A percentile compares a stretch with the other conserved stretches of the same genome.
These are phyloP conservation scores for Cairneyella variabilis DNA, from an alignment of 495 filamentous ascomycete species.

Conservation along the genomic window DNA sequence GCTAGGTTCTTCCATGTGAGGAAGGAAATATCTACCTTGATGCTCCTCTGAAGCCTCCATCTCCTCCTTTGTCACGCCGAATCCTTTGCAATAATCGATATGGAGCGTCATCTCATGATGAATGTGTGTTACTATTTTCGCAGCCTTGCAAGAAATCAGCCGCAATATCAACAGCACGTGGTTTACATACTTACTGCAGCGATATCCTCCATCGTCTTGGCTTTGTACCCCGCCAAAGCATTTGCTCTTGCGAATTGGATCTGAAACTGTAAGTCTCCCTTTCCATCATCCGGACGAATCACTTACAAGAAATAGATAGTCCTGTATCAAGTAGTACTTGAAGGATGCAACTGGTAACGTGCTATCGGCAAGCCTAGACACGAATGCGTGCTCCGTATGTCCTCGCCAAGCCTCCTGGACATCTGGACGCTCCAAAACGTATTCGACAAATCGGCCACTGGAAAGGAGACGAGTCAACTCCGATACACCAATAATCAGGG, in stretches of 20 bases:
- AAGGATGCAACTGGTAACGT: conserved; percentile 69
- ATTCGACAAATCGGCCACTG: conserved; percentile 81
- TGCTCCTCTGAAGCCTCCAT: conserved; percentile 71
- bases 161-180: conserved; percentile 1
- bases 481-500: conserved; percentile 13
- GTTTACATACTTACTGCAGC: conserved; percentile 45
- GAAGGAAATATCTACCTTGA: conserved; percentile 48
- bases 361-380: conserved; percentile 68
- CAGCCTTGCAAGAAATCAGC: conserved; percentile 44
- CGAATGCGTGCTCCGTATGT: conserved; percentile 78
- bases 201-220: conserved; percentile 68
- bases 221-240: conserved; percentile 79
- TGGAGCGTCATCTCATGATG: conserved; percentile 77
- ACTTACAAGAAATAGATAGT: conserved; percentile 80
- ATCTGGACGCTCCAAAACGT: conserved; percentile 71
- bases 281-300: background rate
- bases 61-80: conserved; percentile 72
- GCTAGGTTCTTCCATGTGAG: background rate
- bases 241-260: conserved; percentile 84
- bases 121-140: conserved; percentile 68
- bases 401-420: conserved; percentile 65
- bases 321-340: conserved; percentile 82
- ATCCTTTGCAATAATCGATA: conserved; percentile 70
- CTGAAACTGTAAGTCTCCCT: conserved; percentile 34
- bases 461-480: background rate